Evolutionary conservation across 345 rosid genomes (phyloP), one percentile per base, ranked within the genome.

Genomic region (Limnanthes douglasii): DNA sequence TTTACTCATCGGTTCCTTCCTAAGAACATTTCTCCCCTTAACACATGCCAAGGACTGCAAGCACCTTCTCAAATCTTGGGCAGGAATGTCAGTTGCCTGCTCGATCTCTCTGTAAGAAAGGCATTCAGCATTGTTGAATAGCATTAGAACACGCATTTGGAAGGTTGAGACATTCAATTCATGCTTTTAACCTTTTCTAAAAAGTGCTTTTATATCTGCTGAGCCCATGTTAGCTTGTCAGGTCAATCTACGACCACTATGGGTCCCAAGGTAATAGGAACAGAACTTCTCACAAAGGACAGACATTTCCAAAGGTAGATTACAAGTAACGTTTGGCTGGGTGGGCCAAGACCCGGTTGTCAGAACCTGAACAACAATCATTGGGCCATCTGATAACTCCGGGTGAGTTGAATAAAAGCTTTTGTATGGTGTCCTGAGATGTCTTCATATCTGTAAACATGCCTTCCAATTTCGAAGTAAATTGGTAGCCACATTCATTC

Each of bases 161-260:
- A 76, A 90, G 1, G 98, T 90, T 7, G 98, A 90, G 31, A 90
- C 98, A 24, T 90, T 90, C 70, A 90, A 50, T 56, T 84, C 98
- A 39, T 90, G 98, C 65, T 77, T 90, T 70, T 90, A 95, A 59
- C 94, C 98, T 56, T 79, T 90, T 38, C 92, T 95, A 28, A 90
- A 84, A 4, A 48, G 36, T 15, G 98, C 98, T 51, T 72, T 90
- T 42, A 90, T 64, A 39, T 90, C 98, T 0, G 98, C 98, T 19
- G 93, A 68, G 36, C 98, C 98, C 98, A 80, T 90, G 70, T 90
- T 90, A n/a, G 98, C 84, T 58, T 90, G 98, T 95, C 98, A 90
- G 5, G 98, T 68, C 41, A 90, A 45, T 53, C 98, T 70, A 65
- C 98, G 56, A 10, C 98, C 98, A 3, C 84, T 90, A 38, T 84